Conservation (phyloP, 1,284 basidiomycete species). For the Leccinum angustisporum region DNA sequence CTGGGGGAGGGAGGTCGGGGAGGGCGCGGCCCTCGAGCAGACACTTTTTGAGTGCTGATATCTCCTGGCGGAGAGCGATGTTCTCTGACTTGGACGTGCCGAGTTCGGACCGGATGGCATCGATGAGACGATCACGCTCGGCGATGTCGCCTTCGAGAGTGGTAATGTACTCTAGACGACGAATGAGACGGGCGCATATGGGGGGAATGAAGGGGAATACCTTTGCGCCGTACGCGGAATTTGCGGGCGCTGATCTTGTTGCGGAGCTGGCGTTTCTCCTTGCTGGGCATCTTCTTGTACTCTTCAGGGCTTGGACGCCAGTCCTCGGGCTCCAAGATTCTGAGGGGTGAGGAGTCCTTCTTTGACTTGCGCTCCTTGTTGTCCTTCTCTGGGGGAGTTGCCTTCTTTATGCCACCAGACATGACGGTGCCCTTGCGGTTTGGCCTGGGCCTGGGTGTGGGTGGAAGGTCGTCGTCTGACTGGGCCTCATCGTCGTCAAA, state of each 20-base stretch:
- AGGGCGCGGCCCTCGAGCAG: conserved; percentile 61
- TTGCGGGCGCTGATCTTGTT: conserved; percentile 98
- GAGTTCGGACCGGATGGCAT: conserved; percentile 85
- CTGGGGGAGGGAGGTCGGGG: conserved; percentile 46
- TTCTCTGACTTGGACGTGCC: conserved; percentile 82
- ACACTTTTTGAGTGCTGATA: conserved; percentile 79
- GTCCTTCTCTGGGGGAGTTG: conserved; percentile 40
- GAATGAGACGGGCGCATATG: conserved; percentile 9
- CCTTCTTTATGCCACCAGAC: conserved; percentile 69
- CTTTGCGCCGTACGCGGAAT: conserved; percentile 91
- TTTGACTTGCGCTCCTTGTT: conserved; percentile 21
- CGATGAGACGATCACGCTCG: conserved; percentile 88
- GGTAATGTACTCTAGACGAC: conserved; percentile 80
- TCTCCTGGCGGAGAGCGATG: conserved; percentile 79
- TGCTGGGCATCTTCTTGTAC: conserved; percentile 92
- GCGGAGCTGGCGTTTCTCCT: conserved; percentile 93
- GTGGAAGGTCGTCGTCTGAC: conserved; percentile 24
- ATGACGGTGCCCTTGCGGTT: conserved; percentile 67
- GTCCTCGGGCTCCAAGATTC: conserved; percentile 53
- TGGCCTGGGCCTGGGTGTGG: conserved; percentile 40
- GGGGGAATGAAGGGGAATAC: conserved; percentile 39
- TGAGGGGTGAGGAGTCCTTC: conserved; percentile 18
- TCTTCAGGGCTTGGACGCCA: conserved; percentile 89
- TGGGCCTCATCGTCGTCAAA: conserved; percentile 28
- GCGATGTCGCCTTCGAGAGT: conserved; percentile 93